phyloP scores from a whole-genome alignment of 176 grass and related monocot genomes.

The Bothriochloa decipiens region DNA sequence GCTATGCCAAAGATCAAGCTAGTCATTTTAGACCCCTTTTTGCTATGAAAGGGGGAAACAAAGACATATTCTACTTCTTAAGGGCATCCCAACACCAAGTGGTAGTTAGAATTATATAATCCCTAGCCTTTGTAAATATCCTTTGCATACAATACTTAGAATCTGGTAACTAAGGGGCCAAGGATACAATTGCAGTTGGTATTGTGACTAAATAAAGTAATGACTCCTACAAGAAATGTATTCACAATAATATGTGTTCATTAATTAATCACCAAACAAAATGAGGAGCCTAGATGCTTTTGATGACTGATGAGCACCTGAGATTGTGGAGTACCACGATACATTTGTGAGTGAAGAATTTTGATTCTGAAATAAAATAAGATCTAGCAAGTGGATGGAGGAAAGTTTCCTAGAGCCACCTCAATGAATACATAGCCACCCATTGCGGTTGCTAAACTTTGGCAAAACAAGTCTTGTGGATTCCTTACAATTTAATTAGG shows the following conservation, averaged over 20 bases:
- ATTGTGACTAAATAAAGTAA: background rate
- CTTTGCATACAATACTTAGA: background rate
- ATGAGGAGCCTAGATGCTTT: background rate
- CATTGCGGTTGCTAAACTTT: background rate
- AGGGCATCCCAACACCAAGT: background rate
- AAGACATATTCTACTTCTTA: background rate
- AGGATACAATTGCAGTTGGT: background rate
- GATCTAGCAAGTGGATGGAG: background rate
- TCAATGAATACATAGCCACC: background rate
- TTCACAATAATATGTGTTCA: background rate
- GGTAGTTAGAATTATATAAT: background rate
- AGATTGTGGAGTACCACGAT: background rate
- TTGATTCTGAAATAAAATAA: background rate
- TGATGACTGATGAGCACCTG: background rate
- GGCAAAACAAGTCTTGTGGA: background rate
- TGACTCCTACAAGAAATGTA: background rate
- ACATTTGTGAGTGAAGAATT: background rate
- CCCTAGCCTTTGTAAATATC: background rate
- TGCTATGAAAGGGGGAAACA: background rate
- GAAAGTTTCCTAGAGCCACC: background rate
- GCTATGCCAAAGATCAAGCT: background rate
- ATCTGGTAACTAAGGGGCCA: background rate
- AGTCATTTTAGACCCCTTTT: background rate
- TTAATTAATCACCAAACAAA: background rate
- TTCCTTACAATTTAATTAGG: background rate